phyloP scores from a whole-genome alignment of 345 rosid species.

The Syzygium grande region DNA sequence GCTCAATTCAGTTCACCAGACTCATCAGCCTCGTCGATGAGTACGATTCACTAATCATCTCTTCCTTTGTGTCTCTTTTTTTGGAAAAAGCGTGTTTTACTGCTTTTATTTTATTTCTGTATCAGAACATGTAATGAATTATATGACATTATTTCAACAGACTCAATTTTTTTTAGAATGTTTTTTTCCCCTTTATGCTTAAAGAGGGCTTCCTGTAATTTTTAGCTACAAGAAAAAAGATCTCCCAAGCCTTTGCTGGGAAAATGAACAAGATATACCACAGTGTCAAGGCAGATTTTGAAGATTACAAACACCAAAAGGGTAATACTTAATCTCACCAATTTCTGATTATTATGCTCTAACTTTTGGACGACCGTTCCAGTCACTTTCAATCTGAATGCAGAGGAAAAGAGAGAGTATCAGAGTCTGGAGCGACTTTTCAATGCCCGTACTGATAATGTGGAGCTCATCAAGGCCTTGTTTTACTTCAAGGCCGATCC shows the following conservation, averaged over 20 bases:
- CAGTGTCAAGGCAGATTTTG: background rate
- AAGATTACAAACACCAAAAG: background rate
- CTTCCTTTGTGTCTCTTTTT: too few species aligned
- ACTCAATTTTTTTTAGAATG: too few species aligned
- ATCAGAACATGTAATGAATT: background rate
- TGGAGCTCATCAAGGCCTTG: constrained; percentile 27
- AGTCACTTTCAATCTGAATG: background rate
- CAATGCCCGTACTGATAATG: constrained; percentile 19
- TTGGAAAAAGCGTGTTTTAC: too few species aligned
- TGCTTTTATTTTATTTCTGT: too few species aligned
- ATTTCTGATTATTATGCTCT: background rate
- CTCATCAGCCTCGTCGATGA: background rate
- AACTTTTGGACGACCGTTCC: background rate
- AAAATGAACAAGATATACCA: background rate
- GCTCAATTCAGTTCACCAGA: background rate
- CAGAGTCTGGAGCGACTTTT: constrained; percentile 19
- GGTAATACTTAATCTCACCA: background rate
- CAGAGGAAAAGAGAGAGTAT: constrained; percentile 25
- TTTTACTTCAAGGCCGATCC: constrained; percentile 26
- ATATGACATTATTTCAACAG: too few species aligned
- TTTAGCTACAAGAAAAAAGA: background rate
- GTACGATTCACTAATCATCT: background rate
- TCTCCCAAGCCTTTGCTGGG: background rate
- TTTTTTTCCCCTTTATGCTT: background rate
- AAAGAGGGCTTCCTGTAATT: background rate